Evolutionary conservation across 306 rosid genomes (phyloP).

Genomic region (Dalbergia cochinchinensis): DNA sequence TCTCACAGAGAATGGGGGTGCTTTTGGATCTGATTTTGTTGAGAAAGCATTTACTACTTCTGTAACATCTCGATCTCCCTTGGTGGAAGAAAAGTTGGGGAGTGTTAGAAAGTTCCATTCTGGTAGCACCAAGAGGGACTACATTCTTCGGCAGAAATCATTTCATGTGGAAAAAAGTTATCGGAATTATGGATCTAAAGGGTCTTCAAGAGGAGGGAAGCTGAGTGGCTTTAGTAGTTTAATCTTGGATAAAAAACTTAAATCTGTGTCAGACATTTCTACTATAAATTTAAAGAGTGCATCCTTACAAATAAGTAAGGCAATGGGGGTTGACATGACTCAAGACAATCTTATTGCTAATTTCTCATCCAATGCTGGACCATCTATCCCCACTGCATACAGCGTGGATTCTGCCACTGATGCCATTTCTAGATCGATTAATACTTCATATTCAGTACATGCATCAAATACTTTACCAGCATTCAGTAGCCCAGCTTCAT

Average conservation of each 20-base stretch:
- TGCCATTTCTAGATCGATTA: slow-evolving; percentile 45
- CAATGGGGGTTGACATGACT: slow-evolving; percentile 64
- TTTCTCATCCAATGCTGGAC: slow-evolving; percentile 53
- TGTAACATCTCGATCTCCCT: slow-evolving; percentile 58
- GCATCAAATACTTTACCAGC: slow-evolving; percentile 41
- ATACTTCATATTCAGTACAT: slow-evolving; percentile 44
- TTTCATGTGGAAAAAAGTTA: slow-evolving; percentile 73
- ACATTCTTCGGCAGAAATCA: slow-evolving; percentile 79
- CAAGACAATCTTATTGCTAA: slow-evolving; percentile 57
- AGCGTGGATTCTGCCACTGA: slow-evolving; percentile 53
- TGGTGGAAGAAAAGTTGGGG: slow-evolving; percentile 64
- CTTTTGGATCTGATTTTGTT: slow-evolving; percentile 48
- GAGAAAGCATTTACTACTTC: slow-evolving; percentile 52
- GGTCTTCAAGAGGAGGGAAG: slow-evolving; percentile 79
- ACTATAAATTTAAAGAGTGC: slow-evolving; percentile 67
- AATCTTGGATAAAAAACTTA: slow-evolving; percentile 72
- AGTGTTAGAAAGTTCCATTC: slow-evolving; percentile 70
- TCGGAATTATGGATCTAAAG: slow-evolving; percentile 73
- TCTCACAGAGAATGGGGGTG: slow-evolving; percentile 53
- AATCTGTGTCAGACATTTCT: slow-evolving; percentile 68
- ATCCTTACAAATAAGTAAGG: slow-evolving; percentile 72
- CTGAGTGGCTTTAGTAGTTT: slow-evolving; percentile 69
- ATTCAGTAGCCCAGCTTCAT: slow-evolving; percentile 43
- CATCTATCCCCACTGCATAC: slow-evolving; percentile 54
- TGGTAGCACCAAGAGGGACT: slow-evolving; percentile 69